Evolutionary conservation across 31 red algal species (phyloP), one percentile per base, ranked within the genome.

Genomic region (Asparagopsis taxiformis): DNA sequence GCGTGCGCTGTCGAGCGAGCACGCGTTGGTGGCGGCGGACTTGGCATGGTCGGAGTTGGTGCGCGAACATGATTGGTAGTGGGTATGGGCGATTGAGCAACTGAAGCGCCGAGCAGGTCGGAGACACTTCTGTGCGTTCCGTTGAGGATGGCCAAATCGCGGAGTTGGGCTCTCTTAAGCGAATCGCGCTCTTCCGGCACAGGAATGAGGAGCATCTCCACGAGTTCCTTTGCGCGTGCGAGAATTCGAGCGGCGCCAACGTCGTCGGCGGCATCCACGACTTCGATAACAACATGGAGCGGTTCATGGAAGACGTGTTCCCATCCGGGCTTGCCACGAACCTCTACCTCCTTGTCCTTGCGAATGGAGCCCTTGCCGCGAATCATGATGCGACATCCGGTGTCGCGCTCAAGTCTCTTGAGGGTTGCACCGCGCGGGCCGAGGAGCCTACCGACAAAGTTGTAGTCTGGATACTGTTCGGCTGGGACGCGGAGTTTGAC

Each of bases 261-360:
- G 38, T 98, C 95, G 43, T 93, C 90, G 28, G 65, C 20, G 7
- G 59, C 46, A 51, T 89, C 65, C 1, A 62, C 74, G 39, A 51
- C 70, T 60, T 98, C 95, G 54, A 98, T 80, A 46, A 98, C 84
- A 23, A 98, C 95, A 52, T 98, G 95, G 3, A 98, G 75, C 10
- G 95, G 95, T 32, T 98, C 95, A 52, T 87, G 75, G 41, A 98
- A 98, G n/a, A 98, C 95, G 68, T 93, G 95, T 72, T 98, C 90
- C 89, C 89, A 98, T 31, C 95, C 95, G 21, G 90, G 95, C 62
- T 98, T 98, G 41, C 95, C 95, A 33, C 85, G 78, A 54, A 98
- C 95, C 39, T 90, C 91, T 31, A 65, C 74, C 57, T 93, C 95
- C 61, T 91, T 94, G 78, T 98, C 95, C 58, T 98, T 98, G 36